Evolutionary conservation across 2,329 filamentous ascomycete species (phyloP).

Genomic region (Aspergillus oerlinghausenensis): DNA sequence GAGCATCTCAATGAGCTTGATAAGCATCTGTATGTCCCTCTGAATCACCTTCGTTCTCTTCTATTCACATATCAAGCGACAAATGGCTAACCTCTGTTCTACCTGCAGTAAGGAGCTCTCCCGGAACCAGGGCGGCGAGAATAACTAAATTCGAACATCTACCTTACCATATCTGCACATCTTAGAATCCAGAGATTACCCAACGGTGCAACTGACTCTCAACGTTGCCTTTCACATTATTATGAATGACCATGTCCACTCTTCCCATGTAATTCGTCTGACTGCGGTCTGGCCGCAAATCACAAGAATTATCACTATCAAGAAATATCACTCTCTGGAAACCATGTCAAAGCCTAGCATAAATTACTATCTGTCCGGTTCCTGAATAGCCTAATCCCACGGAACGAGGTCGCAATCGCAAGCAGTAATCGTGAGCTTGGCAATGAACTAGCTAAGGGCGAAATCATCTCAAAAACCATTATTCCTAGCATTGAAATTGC

Average conservation of each 20-base stretch:
- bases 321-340: background rate
- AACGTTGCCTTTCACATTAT: background rate
- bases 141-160: constrained; percentile 31
- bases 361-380: background rate
- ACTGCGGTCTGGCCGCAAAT: background rate
- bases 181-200: background rate
- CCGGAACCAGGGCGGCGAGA: constrained; percentile 65
- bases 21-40: constrained; percentile 69
- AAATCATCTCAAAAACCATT: background rate
- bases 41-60: background rate
- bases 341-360: background rate
- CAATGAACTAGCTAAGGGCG: background rate
- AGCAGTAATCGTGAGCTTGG: background rate
- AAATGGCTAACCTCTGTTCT: constrained; percentile 8
- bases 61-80: background rate
- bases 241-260: background rate
- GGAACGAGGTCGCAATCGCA: background rate
- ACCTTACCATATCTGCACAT: background rate
- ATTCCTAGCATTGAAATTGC: constrained; percentile 1
- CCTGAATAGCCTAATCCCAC: background rate
- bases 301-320: background rate
- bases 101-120: constrained; percentile 67
- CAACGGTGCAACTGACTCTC: background rate
- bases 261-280: background rate
- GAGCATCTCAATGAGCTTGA: constrained; percentile 79